These are phyloP conservation scores for Phaeotremella fagi DNA, from an alignment of 768 basidiomycete genomes.

Conservation along the genomic window DNA sequence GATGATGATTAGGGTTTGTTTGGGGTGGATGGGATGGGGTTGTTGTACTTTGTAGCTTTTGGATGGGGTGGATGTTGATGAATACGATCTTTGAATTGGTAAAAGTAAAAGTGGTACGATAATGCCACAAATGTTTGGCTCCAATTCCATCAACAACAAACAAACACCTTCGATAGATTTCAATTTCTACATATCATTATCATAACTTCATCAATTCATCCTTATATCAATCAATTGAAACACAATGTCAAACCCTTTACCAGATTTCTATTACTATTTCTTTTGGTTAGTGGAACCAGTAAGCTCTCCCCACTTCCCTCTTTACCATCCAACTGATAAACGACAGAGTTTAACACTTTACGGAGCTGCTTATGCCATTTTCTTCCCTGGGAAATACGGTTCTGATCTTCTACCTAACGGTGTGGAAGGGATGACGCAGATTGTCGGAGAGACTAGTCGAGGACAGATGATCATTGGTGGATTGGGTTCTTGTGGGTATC, in stretches of 20 bases:
- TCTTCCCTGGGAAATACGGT: constrained; percentile 33
- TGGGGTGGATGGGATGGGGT: too few species aligned
- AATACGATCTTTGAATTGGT: too few species aligned
- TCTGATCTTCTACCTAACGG: constrained; percentile 19
- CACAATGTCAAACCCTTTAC: constrained; percentile 14
- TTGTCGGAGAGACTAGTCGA: constrained; percentile 30
- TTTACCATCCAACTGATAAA: neutral
- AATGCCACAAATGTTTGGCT: too few species aligned
- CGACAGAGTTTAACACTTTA: constrained; percentile 30
- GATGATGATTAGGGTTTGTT: neutral
- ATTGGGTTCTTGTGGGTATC: constrained; percentile 41
- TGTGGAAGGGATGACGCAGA: constrained; percentile 16
- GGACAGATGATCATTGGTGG: constrained; percentile 33
- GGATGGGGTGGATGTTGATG: too few species aligned
- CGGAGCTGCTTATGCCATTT: constrained; percentile 41
- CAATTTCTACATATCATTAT: too few species aligned
- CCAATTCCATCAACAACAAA: too few species aligned
- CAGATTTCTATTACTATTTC: constrained; percentile 34
- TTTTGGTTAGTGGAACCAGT: constrained; percentile 39
- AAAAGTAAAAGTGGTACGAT: too few species aligned
- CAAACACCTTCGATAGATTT: too few species aligned
- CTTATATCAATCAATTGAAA: too few species aligned
- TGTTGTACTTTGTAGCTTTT: too few species aligned
- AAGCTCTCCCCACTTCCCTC: neutral
- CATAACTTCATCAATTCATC: too few species aligned